These are phyloP conservation scores for Populus pruinosa DNA, from an alignment of 345 rosid species.

Conservation along the genomic window DNA sequence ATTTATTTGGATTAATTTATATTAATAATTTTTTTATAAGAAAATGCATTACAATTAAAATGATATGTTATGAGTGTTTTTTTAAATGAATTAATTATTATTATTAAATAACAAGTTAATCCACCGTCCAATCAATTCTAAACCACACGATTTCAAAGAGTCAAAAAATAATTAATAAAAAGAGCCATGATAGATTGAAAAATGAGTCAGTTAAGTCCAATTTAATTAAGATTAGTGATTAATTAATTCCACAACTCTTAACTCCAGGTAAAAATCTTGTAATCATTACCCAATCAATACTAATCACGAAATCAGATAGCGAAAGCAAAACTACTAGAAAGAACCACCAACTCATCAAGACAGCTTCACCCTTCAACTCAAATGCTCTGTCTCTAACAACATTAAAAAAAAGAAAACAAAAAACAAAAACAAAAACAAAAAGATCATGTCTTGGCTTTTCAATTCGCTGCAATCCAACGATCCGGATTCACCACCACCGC, in stretches of 20 bases:
- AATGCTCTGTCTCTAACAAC: background rate
- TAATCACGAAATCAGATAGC: background rate
- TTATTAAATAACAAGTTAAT: too few species aligned
- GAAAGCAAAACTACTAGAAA: background rate
- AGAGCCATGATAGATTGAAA: too few species aligned
- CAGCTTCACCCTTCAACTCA: background rate
- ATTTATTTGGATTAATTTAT: too few species aligned
- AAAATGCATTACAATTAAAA: too few species aligned
- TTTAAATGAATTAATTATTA: too few species aligned
- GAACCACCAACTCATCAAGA: background rate
- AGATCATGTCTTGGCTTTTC: constrained; percentile 60
- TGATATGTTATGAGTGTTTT: too few species aligned
- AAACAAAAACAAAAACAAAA: background rate
- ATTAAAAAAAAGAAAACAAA: background rate
- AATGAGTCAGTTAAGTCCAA: background rate
- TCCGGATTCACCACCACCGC: constrained; percentile 19
- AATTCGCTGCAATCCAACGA: constrained; percentile 38
- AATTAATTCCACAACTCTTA: background rate
- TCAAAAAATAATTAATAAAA: too few species aligned
- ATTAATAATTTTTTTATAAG: too few species aligned
- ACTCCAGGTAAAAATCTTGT: background rate
- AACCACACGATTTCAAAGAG: too few species aligned
- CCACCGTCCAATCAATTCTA: too few species aligned
- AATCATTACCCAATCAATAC: background rate
- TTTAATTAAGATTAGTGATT: too few species aligned